phyloP scores from a whole-genome alignment of 495 filamentous ascomycete species.

The Hyaloscypha finlandica region DNA sequence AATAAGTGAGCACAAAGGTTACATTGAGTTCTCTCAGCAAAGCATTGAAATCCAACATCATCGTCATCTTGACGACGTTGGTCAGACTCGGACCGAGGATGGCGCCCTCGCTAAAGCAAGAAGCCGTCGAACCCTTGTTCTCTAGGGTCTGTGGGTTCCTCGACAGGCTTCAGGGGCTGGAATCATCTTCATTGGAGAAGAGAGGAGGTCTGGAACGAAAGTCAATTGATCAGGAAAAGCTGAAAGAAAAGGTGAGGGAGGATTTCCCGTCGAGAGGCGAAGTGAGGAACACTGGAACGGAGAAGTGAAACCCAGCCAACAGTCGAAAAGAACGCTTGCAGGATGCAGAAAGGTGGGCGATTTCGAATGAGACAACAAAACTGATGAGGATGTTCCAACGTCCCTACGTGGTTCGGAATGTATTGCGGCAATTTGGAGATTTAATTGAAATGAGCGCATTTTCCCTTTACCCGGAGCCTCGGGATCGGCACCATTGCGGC shows the following conservation, averaged over 20 bases:
- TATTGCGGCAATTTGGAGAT: neutral
- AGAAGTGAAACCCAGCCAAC: neutral
- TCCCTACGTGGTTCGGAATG: neutral
- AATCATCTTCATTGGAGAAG: neutral
- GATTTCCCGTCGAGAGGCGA: neutral
- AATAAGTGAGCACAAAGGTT: neutral
- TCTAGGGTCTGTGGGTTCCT: neutral
- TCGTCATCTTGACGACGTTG: neutral
- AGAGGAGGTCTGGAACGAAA: neutral
- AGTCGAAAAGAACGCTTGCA: too few relatives aligned
- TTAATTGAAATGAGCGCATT: neutral
- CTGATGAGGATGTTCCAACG: too few relatives aligned
- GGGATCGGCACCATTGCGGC: neutral
- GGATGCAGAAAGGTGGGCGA: too few relatives aligned
- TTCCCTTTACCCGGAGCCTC: neutral
- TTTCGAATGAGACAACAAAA: too few relatives aligned
- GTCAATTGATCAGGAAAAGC: neutral
- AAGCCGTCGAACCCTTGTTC: neutral
- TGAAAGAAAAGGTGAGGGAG: neutral
- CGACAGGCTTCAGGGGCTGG: neutral
- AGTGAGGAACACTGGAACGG: neutral
- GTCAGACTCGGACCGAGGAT: neutral
- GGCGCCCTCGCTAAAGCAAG: neutral
- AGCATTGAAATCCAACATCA: too few relatives aligned
- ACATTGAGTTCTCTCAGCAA: neutral